Conservation (phyloP, 805 yeast genomes). For the Yamadazyma takamatsuzukensis region DNA sequence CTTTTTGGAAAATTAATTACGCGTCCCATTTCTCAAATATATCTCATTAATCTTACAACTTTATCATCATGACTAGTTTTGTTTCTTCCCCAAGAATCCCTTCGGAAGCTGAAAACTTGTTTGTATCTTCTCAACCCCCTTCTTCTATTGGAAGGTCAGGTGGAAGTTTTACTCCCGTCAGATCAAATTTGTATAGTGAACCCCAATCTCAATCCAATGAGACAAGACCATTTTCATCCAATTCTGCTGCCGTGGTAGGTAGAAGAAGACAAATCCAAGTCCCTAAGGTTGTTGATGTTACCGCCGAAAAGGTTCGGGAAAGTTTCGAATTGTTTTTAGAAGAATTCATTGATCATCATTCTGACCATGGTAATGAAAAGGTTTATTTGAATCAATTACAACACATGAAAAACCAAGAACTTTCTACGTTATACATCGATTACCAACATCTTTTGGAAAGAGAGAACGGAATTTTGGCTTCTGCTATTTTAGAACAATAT, state of each 20-base stretch:
- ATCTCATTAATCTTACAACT: neutral
- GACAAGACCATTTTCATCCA: constrained; percentile 11
- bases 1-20: constrained; percentile 16
- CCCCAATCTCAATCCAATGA: constrained; percentile 5
- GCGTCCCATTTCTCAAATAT: constrained; percentile 9
- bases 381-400: constrained; percentile 77
- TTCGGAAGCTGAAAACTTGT: constrained; percentile 29
- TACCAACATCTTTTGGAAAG: constrained; percentile 70
- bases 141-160: constrained; percentile 37
- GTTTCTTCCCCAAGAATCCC: constrained; percentile 39
- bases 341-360: constrained; percentile 42
- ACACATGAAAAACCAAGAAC: constrained; percentile 72
- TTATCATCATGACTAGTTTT: constrained; percentile 32
- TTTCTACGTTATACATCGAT: constrained; percentile 78
- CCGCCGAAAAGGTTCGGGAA: constrained; percentile 92
- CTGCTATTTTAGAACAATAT: constrained; percentile 87
- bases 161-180: constrained; percentile 26
- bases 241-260: constrained; percentile 17
- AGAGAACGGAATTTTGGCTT: constrained; percentile 84
- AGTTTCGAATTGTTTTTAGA: constrained; percentile 82
- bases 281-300: constrained; percentile 82
- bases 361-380: constrained; percentile 44
- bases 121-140: constrained; percentile 40
- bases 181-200: constrained; percentile 25
- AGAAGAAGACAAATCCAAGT: constrained; percentile 65